Evolutionary conservation across 345 rosid species (phyloP).

Genomic region (Heritiera fomes): DNA sequence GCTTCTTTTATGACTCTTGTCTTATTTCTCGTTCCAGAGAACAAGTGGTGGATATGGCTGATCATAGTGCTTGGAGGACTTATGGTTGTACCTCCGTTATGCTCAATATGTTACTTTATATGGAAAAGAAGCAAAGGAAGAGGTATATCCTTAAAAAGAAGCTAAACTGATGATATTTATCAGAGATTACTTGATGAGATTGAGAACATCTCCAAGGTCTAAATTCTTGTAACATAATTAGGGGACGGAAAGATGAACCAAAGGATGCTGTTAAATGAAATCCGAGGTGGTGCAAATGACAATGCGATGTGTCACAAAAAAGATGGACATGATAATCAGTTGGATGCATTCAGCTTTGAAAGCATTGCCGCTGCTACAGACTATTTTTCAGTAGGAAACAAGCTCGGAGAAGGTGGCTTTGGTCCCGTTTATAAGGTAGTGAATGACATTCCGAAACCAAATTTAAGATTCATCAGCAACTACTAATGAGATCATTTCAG

Average conservation of each 20-base stretch:
- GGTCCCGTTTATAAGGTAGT: slow-evolving; percentile 46
- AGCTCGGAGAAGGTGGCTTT: slow-evolving; percentile 47
- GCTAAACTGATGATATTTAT: background rate
- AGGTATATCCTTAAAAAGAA: background rate
- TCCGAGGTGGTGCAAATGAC: background rate
- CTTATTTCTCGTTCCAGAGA: background rate
- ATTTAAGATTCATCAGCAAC: background rate
- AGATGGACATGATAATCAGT: slow-evolving; percentile 4
- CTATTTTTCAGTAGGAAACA: slow-evolving; percentile 26
- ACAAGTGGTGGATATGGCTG: slow-evolving; percentile 21
- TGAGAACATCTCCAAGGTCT: background rate
- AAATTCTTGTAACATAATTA: background rate
- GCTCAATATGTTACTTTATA: background rate
- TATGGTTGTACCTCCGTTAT: background rate
- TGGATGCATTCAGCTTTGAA: slow-evolving; percentile 25
- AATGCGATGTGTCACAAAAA: background rate
- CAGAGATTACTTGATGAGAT: background rate
- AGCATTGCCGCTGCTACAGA: slow-evolving; percentile 31
- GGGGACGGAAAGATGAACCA: slow-evolving; percentile 1
- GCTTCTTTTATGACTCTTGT: background rate
- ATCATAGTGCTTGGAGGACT: slow-evolving; percentile 6
- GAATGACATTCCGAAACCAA: background rate
- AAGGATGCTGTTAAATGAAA: slow-evolving; percentile 7
- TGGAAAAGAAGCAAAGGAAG: background rate
- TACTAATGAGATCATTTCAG: slow-evolving; percentile 3